Percentiles rank a stretch among this genome's conserved stretches.
Evolutionary conservation across 306 rosid species (phyloP).

Genomic region (Gastrolobium villosum): DNA sequence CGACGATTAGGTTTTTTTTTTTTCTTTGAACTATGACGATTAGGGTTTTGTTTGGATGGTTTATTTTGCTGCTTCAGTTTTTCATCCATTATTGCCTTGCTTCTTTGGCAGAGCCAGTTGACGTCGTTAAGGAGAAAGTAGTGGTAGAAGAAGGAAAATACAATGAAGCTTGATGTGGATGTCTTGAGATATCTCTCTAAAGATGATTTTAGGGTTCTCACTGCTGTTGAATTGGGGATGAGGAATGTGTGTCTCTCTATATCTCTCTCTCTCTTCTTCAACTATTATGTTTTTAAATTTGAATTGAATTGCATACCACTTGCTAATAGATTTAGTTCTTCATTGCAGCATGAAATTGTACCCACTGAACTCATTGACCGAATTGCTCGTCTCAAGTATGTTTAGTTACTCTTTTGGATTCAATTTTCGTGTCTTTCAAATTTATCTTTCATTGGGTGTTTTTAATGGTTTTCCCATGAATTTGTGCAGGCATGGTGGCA

Average conservation of each 20-base stretch:
- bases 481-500: conserved; percentile 84
- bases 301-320: neutral
- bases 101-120: too few species aligned
- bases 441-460: neutral
- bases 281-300: neutral
- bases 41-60: too few species aligned
- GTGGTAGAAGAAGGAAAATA: too few species aligned
- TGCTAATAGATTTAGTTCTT: too few species aligned
- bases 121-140: too few species aligned
- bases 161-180: conserved; percentile 85
- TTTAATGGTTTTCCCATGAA: neutral
- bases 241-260: neutral
- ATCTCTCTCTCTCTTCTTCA: neutral
- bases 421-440: too few species aligned
- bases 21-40: too few species aligned
- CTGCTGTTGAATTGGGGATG: conserved; percentile 61
- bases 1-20: too few species aligned
- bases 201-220: conserved; percentile 95
- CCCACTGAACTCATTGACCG: neutral
- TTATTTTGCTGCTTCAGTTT: too few species aligned
- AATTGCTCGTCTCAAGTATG: neutral
- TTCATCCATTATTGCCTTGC: too few species aligned
- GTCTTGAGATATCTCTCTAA: conserved; percentile 82
- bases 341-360: neutral
- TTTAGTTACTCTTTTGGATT: too few species aligned